Evolutionary conservation across 306 rosid species (phyloP).

Genomic region (Luffa aegyptiaca): DNA sequence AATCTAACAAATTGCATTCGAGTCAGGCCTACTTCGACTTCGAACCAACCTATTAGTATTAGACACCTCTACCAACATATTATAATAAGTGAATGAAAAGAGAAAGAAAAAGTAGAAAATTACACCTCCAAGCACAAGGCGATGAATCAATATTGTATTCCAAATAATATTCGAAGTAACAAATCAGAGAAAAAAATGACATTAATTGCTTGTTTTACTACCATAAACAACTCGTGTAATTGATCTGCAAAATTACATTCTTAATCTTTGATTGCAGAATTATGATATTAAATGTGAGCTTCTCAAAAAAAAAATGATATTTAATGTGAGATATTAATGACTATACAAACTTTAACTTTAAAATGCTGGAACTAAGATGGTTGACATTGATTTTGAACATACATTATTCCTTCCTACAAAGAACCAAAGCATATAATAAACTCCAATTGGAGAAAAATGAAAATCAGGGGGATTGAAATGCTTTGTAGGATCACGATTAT

Average conservation of each 20-base stretch:
- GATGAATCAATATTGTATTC: background rate
- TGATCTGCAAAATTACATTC: background rate
- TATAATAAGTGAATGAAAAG: background rate
- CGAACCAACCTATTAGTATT: too few species aligned
- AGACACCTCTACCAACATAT: too few species aligned
- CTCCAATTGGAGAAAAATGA: background rate
- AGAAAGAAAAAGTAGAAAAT: background rate
- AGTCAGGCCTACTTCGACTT: too few species aligned
- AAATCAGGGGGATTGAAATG: background rate
- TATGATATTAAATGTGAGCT: background rate
- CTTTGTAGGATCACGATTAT: background rate
- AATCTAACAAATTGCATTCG: too few species aligned
- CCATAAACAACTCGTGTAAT: background rate
- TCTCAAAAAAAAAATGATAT: background rate
- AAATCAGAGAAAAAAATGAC: background rate
- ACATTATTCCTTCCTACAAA: background rate
- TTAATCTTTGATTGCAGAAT: background rate
- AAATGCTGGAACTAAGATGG: background rate
- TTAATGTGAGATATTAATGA: background rate
- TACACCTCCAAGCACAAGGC: background rate
- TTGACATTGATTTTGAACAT: background rate
- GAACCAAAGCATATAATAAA: background rate
- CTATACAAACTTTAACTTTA: conserved; percentile 2
- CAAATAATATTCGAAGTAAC: background rate
- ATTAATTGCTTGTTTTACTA: background rate